Evolutionary conservation across 2,329 filamentous ascomycete species (phyloP), one percentile per base, ranked within the genome.

Genomic region (Xylaria digitata): DNA sequence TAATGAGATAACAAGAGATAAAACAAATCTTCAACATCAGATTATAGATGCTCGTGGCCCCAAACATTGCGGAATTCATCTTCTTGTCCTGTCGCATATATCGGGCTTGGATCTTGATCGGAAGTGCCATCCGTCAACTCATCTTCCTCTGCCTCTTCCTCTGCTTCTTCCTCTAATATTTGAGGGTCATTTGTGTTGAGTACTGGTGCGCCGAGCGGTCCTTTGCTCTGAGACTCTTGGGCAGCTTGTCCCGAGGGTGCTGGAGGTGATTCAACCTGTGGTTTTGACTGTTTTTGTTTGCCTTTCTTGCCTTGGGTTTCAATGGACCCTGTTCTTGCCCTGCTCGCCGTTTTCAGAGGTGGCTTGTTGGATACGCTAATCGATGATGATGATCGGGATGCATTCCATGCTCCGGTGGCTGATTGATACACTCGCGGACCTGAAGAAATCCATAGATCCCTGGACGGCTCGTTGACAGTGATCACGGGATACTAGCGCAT

Each of bases 401-500:
- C 67, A 32, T 75, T 73, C 77, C 77, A 78, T 37, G 75, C 73
- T 0, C 76, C 76, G 9, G 70, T 74, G 13, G 72, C 71, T 53
- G 78, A 68, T 66, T 81, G 80, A 68, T 78, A 79, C 1, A 75
- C 70, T 23, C 75, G 74, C 3, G 78, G 75, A 42, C 76, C 75
- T 6, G 76, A 73, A 15, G 80, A 81, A 62, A 77, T 67, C 75
- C 90, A 92, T 69, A 90, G 86, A 66, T 94, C 90, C 63, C 89
- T 85, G 34, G 90, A 85, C 17, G 93, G 91, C 70, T 93, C 87
- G 77, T 83, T 87, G 49, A 86, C 94, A 40, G 94, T 95, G 71
- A 98, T 94, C 32, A 98, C 95, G 26, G 94, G 95, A 78, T 98
- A 98, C 92, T 96, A 74, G 57, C 15, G 19, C 30, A 34, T 34